Percentiles rank a stretch among this genome's conserved stretches.
Conservation (phyloP, 805 yeast species). For the Metschnikowia henanensis region DNA sequence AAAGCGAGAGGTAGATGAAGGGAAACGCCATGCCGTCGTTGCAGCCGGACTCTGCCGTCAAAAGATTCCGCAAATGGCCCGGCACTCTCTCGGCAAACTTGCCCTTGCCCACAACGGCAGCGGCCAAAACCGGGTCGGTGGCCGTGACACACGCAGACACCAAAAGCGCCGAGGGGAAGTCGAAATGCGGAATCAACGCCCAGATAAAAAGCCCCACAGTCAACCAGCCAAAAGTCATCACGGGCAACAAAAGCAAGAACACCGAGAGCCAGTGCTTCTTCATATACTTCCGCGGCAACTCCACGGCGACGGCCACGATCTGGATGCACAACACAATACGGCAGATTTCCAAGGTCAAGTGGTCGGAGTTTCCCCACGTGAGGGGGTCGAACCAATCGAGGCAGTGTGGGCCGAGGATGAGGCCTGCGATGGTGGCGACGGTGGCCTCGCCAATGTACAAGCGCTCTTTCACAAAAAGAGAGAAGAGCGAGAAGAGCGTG, state of each 20-base stretch:
- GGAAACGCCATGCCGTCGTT: conserved; percentile 98
- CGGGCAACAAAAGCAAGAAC: conserved; percentile 71
- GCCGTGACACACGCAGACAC: conserved; percentile 91
- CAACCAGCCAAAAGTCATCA: conserved; percentile 91
- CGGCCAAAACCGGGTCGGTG: conserved; percentile 93
- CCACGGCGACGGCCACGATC: conserved; percentile 93
- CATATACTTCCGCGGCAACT: conserved; percentile 88
- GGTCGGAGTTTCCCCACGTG: conserved; percentile 83
- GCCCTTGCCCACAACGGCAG: conserved; percentile 94
- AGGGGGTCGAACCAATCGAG: conserved; percentile 80
- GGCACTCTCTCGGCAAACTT: conserved; percentile 90
- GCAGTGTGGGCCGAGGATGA: conserved; percentile 87
- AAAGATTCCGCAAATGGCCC: conserved; percentile 82
- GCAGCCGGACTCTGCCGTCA: conserved; percentile 87
- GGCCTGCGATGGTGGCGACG: conserved; percentile 81
- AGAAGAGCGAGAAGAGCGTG: conserved; percentile 75
- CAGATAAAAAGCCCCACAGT: conserved; percentile 78
- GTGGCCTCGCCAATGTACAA: conserved; percentile 91
- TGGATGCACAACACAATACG: conserved; percentile 83
- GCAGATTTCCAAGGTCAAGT: conserved; percentile 81
- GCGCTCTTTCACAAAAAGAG: conserved; percentile 79
- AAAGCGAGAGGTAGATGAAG: conserved; percentile 69
- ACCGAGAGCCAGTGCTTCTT: conserved; percentile 80
- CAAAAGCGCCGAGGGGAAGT: conserved; percentile 68
- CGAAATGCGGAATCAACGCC: conserved; percentile 70